phyloP scores from a whole-genome alignment of 805 yeast species.

The Metschnikowia drakensbergensis region DNA sequence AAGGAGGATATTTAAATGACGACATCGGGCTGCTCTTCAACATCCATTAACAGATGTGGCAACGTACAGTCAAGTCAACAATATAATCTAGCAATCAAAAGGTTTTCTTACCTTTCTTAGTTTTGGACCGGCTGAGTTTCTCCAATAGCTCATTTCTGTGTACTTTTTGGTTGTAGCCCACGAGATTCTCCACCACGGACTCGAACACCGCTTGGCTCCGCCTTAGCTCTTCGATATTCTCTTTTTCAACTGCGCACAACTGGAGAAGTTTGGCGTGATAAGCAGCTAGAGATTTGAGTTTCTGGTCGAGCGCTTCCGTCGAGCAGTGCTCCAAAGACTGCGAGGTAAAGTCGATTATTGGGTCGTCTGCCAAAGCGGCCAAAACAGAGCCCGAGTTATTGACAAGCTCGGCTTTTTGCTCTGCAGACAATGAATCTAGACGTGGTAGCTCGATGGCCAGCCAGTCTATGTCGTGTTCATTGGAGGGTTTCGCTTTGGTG shows the following conservation, averaged over 20 bases:
- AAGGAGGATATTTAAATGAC: slow-evolving; percentile 16
- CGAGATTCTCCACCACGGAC: slow-evolving; percentile 81
- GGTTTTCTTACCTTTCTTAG: slow-evolving; percentile 18
- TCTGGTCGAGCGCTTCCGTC: slow-evolving; percentile 27
- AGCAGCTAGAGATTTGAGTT: slow-evolving; percentile 31
- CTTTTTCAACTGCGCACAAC: slow-evolving; percentile 47
- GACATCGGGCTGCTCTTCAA: slow-evolving; percentile 16
- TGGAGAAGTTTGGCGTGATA: slow-evolving; percentile 26
- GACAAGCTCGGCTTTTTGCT: slow-evolving; percentile 23
- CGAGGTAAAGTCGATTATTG: slow-evolving; percentile 28
- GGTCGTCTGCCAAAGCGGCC: slow-evolving; percentile 33
- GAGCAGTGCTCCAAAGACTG: slow-evolving; percentile 22
- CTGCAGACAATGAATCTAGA: slow-evolving; percentile 27
- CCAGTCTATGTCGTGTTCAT: slow-evolving; percentile 35
- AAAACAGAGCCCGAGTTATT: slow-evolving; percentile 26
- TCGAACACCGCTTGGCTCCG: slow-evolving; percentile 77
- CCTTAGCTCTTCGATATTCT: slow-evolving; percentile 44
- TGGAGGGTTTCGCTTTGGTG: slow-evolving; percentile 20
- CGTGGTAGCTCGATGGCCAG: slow-evolving; percentile 34
- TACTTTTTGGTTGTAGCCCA: slow-evolving; percentile 84
- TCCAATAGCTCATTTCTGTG: slow-evolving; percentile 47
- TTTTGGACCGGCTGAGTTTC: slow-evolving; percentile 28
- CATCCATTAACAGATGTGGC: not conserved
- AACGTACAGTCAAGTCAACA: not conserved
- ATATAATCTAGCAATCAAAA: slow-evolving; percentile 1